A percentile compares a stretch with the other conserved stretches of the same genome.
Conservation (phyloP, 805 yeast genomes). For the Teunomyces aglyptinius region DNA sequence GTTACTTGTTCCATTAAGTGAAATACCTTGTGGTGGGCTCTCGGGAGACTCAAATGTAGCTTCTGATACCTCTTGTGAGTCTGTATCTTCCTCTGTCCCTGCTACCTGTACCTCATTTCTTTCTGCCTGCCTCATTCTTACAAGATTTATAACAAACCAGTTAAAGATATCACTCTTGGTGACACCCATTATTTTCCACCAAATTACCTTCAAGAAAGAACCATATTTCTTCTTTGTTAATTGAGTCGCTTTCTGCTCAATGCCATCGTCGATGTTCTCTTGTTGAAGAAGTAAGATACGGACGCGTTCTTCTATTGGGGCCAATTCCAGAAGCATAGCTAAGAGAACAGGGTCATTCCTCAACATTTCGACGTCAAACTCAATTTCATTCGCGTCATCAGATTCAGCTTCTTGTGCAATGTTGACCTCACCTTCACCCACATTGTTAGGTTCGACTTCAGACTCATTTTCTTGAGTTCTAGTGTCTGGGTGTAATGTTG, state of each 20-base stretch:
- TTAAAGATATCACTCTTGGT: constrained; percentile 46
- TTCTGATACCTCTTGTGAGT: not conserved
- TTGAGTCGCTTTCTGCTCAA: constrained; percentile 46
- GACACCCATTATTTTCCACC: constrained; percentile 61
- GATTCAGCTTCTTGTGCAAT: not conserved
- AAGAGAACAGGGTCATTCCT: constrained; percentile 38
- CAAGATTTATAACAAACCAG: constrained; percentile 42
- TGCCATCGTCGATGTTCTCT: constrained; percentile 39
- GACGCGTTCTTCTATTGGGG: constrained; percentile 43
- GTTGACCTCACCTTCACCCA: too few species aligned
- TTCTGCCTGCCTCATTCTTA: not conserved
- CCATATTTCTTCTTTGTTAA: constrained; percentile 35
- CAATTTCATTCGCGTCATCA: constrained; percentile 10
- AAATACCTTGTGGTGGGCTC: not conserved
- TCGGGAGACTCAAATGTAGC: not conserved
- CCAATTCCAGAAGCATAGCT: constrained; percentile 36
- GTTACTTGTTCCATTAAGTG: not conserved
- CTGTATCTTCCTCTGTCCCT: constrained; percentile 18
- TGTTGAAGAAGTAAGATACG: constrained; percentile 9
- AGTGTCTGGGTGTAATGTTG: not conserved
- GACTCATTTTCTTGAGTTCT: not conserved
- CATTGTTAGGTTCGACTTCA: not conserved
- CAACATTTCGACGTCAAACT: constrained; percentile 30
- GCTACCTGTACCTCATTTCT: constrained; percentile 5
- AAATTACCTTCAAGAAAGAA: constrained; percentile 29